Percentiles rank a stretch among this genome's conserved stretches.
Conservation (phyloP, 345 rosid genomes). For the Salix suchowensis region DNA sequence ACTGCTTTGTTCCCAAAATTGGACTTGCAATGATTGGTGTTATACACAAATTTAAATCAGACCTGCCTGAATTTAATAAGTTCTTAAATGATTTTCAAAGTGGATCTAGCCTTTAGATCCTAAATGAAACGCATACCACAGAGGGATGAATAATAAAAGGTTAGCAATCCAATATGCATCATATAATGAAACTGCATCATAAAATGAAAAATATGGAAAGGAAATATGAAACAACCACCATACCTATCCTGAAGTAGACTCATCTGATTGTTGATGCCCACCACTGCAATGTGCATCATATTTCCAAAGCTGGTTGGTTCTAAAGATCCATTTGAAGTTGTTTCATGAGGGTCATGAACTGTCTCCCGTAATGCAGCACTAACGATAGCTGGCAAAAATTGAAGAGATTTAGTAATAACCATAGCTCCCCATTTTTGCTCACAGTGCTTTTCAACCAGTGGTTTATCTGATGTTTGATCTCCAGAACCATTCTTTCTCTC, state of each 20-base stretch:
- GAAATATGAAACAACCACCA: background rate
- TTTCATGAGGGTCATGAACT: conserved; percentile 48
- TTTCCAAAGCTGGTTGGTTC: conserved; percentile 60
- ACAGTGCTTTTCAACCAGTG: conserved; percentile 60
- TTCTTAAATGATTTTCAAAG: background rate
- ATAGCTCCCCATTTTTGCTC: conserved; percentile 95
- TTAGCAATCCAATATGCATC: background rate
- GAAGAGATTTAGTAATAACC: conserved; percentile 95
- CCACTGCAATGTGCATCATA: conserved; percentile 96
- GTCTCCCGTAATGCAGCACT: conserved; percentile 79
- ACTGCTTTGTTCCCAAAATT: background rate
- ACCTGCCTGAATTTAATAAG: background rate
- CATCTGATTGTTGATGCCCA: conserved; percentile 97
- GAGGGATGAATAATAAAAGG: background rate
- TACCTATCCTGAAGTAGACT: conserved; percentile 99
- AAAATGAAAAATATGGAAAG: background rate
- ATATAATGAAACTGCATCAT: background rate
- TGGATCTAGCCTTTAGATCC: background rate
- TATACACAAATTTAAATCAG: background rate
- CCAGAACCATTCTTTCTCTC: conserved; percentile 59
- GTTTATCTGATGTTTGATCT: conserved; percentile 45
- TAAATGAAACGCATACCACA: background rate
- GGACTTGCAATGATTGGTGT: background rate
- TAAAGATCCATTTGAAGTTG: conserved; percentile 30
- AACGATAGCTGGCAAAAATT: conserved; percentile 65